A percentile compares a stretch with the other conserved stretches of the same genome.
Evolutionary conservation across 2,329 filamentous ascomycete species (phyloP).

Genomic region (Arthroderma sp.): DNA sequence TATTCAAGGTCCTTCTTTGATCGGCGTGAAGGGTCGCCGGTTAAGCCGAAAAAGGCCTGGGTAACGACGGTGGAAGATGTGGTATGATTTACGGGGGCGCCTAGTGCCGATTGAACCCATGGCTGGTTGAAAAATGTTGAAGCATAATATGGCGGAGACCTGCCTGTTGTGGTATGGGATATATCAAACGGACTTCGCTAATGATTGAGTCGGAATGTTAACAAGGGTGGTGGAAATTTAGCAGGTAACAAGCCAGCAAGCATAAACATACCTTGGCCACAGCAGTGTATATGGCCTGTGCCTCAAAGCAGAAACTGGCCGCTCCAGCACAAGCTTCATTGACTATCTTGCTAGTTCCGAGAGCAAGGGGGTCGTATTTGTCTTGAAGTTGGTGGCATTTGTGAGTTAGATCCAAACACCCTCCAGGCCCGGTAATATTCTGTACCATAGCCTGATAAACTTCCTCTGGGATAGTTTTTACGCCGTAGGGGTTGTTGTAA

Average conservation of each 20-base stretch:
- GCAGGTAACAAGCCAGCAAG: background rate
- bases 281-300: conserved; percentile 1
- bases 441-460: conserved; percentile 27
- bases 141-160: conserved; percentile 22
- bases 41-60: background rate
- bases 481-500: conserved; percentile 40
- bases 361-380: background rate
- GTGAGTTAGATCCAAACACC: conserved; percentile 36
- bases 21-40: background rate
- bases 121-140: conserved; percentile 39
- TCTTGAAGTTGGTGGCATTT: conserved; percentile 25
- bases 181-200: too few species aligned
- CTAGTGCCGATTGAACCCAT: conserved; percentile 39
- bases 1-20: conserved; percentile 23
- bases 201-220: background rate
- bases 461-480: conserved; percentile 32
- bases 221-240: background rate
- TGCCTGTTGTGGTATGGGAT: too few species aligned
- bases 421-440: conserved; percentile 25
- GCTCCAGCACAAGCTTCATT: conserved; percentile 27
- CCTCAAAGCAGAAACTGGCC: conserved; percentile 25
- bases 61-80: conserved; percentile 37
- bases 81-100: conserved; percentile 43
- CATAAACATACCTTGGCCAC: background rate
- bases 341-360: conserved; percentile 13